phyloP scores from a whole-genome alignment of 1,139 yeast species.

The Candida tunisiensis region DNA sequence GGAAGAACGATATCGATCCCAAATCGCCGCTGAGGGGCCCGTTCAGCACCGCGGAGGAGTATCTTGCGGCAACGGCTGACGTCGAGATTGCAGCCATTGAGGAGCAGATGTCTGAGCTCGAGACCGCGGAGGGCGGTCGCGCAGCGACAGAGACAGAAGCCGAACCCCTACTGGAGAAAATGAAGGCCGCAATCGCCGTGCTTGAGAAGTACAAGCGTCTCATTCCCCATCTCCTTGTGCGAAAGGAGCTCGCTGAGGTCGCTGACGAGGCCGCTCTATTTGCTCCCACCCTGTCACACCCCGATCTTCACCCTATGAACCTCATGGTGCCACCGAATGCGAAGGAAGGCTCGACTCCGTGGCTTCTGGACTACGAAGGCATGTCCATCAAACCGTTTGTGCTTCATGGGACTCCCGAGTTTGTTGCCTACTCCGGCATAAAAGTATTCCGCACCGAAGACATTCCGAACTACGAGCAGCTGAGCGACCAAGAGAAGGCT shows the following conservation, averaged over 20 bases:
- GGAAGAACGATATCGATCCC: constrained; percentile 36
- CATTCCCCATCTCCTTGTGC: constrained; percentile 9
- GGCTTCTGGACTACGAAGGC: constrained; percentile 67
- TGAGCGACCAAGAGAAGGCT: constrained; percentile 57
- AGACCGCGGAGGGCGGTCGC: constrained; percentile 6
- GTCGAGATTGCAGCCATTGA: constrained; percentile 42
- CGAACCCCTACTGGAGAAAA: constrained; percentile 20
- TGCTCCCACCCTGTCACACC: constrained; percentile 57
- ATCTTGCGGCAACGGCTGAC: constrained; percentile 45
- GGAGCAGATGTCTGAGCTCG: constrained; percentile 4
- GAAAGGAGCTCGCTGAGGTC: constrained; percentile 36
- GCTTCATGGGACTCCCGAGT: constrained; percentile 61
- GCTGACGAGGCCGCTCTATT: constrained; percentile 35
- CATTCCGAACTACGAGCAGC: constrained; percentile 46
- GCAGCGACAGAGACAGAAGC: too few relatives aligned
- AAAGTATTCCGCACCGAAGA: constrained; percentile 67
- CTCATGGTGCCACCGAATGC: too few relatives aligned
- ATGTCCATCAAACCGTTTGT: constrained; percentile 67
- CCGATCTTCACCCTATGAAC: constrained; percentile 87
- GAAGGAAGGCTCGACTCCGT: constrained; percentile 19
- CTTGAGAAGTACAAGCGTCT: constrained; percentile 5
- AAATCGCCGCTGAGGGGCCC: constrained; percentile 40
- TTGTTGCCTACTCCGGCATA: constrained; percentile 76
- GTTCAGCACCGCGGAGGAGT: constrained; percentile 40
- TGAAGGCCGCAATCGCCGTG: constrained; percentile 25